Base-by-base conservation (phyloP, 2,329 filamentous ascomycete genomes). In the Beauveria scarabaeidicola region DNA sequence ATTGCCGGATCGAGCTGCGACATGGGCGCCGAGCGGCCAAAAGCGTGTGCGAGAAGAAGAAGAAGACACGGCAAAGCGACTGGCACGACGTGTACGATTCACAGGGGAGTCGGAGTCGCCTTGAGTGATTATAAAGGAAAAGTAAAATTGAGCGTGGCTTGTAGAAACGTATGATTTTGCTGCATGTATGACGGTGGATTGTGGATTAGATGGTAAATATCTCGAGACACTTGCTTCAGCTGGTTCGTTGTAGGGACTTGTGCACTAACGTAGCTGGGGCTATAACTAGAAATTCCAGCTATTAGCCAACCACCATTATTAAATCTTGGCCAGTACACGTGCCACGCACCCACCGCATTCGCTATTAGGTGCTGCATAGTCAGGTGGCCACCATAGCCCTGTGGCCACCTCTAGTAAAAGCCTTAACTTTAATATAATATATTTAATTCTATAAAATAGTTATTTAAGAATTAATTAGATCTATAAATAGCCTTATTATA, bases 21-120 rank as follows among this genome's bases (percentile, higher is more conserved):
- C 57, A 10, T 41, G 41, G n/a, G 29, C 50, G 9, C 19, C 19
- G 15, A 19, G 15, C 25, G 29, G 40, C 2, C 57, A 32, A 0
- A 59, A 59, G 41, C 48, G 57, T 21, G 27, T 10, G 11, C 40
- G 57, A 13, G 57, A 25, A 8, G 57, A 59, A 8, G 57, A 59
- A 21, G 29, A 21, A 2, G 21, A 40, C 11, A 27, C 32, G 8
- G 32, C 11, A 19, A 17, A 41, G 38, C 52, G 32, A 19, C 46
- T 46, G 1, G 58, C 52, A 29, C 32, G 27, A 19, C 52, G 58
- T 51, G 58, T 60, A 44, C 44, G 58, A 55, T 60, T 60, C 10
- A 44, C 27, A 44, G 27, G 13, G 6, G 58, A 46, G 36, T 51
- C 43, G 9, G 21, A 40, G 29, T 36, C 19, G 8, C 27, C 48